A percentile compares a stretch with the other conserved stretches of the same genome.
Evolutionary conservation across 345 rosid species (phyloP).

Genomic region (Camelina hispida): DNA sequence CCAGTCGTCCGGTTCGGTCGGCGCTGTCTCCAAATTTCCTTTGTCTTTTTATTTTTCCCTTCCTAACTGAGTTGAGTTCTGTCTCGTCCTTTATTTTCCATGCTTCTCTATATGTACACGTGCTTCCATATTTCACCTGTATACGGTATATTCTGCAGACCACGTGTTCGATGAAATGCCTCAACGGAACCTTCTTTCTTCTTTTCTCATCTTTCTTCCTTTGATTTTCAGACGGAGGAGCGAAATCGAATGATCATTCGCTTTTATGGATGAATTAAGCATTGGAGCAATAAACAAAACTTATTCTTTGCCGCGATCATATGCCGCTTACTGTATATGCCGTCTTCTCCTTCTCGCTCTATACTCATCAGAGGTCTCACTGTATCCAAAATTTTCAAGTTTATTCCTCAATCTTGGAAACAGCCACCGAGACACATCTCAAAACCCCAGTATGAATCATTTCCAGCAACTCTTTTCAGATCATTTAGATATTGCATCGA

Average conservation of each 20-base stretch:
- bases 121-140: background rate
- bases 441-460: constrained; percentile 34
- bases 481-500: constrained; percentile 49
- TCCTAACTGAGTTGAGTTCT: background rate
- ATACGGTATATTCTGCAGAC: constrained; percentile 27
- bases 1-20: constrained; percentile 1
- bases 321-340: constrained; percentile 57
- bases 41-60: background rate
- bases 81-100: background rate
- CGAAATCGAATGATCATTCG: background rate
- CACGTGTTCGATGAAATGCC: constrained; percentile 39
- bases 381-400: constrained; percentile 47
- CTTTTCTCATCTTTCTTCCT: background rate
- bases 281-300: constrained; percentile 5
- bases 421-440: constrained; percentile 27
- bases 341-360: constrained; percentile 51
- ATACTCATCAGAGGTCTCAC: constrained; percentile 46
- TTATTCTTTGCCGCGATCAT: constrained; percentile 28
- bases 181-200: background rate
- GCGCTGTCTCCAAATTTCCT: background rate
- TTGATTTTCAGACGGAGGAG: constrained; percentile 30
- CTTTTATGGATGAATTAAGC: constrained; percentile 24
- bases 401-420: constrained; percentile 60
- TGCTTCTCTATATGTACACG: background rate
- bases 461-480: constrained; percentile 50